Percentiles rank a stretch among this genome's conserved stretches.
Conservation (phyloP, 371 early-diverging fungal genomes). For the Umbelopsis sp. region DNA sequence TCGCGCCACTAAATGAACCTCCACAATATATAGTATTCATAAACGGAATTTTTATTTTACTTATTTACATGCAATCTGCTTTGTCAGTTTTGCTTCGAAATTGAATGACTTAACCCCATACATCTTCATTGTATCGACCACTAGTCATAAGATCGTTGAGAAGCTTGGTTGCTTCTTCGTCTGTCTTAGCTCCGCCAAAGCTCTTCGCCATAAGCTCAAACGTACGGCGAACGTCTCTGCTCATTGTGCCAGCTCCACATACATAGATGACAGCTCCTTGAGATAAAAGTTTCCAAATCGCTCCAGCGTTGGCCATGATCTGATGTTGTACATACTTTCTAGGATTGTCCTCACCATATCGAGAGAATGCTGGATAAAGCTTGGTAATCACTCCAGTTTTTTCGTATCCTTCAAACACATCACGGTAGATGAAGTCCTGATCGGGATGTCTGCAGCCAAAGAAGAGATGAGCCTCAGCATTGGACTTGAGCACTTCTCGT, state of each 20-base stretch:
- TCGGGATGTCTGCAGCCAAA: constrained; percentile 73
- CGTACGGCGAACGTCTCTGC: constrained; percentile 26
- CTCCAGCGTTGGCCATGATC: constrained; percentile 25
- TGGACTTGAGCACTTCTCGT: constrained; percentile 26
- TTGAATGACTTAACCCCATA: constrained; percentile 27
- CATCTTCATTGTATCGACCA: constrained; percentile 33
- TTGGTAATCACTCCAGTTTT: constrained; percentile 44
- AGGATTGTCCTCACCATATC: constrained; percentile 27
- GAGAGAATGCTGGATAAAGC: constrained; percentile 71
- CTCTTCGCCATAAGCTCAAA: constrained; percentile 23
- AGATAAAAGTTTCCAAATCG: constrained; percentile 20
- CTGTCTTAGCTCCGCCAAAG: constrained; percentile 22
- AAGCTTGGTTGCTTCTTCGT: constrained; percentile 23
- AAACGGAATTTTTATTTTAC: too few species aligned
- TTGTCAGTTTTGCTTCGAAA: not conserved
- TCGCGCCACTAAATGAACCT: too few species aligned
- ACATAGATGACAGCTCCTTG: constrained; percentile 25
- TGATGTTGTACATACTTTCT: constrained; percentile 33
- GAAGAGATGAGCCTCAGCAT: constrained; percentile 48
- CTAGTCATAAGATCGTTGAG: constrained; percentile 19
- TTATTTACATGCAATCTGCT: too few species aligned
- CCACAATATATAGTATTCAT: not conserved
- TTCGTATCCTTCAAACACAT: constrained; percentile 58
- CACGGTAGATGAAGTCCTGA: constrained; percentile 68
- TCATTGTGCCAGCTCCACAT: constrained; percentile 30